A percentile compares a stretch with the other conserved stretches of the same genome.
phyloP scores from a whole-genome alignment of 495 filamentous ascomycete species.

The Letharia lupina region DNA sequence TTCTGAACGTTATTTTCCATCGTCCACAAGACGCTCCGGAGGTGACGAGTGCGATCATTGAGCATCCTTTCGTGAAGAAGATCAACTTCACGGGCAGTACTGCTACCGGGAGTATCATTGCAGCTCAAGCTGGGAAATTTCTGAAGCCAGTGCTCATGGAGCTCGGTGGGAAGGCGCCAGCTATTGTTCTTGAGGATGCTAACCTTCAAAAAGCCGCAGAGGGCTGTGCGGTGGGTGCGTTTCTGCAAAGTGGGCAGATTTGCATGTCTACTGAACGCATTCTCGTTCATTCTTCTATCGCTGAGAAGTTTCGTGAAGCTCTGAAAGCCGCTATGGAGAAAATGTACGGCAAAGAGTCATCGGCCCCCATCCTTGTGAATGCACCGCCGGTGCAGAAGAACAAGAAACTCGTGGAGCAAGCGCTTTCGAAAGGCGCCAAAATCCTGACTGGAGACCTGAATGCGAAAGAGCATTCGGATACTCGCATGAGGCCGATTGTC shows the following conservation, averaged over 20 bases:
- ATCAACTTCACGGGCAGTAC: constrained; percentile 57
- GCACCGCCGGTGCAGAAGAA: constrained; percentile 55
- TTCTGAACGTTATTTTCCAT: constrained; percentile 49
- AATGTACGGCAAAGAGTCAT: constrained; percentile 40
- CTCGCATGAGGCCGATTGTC: constrained; percentile 62
- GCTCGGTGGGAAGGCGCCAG: constrained; percentile 53
- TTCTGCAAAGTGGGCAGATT: constrained; percentile 65
- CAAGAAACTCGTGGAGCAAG: constrained; percentile 56
- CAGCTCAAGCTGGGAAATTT: constrained; percentile 44
- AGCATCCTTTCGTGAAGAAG: constrained; percentile 49
- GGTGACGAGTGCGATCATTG: constrained; percentile 49
- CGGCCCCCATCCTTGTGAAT: constrained; percentile 55
- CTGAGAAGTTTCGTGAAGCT: constrained; percentile 47
- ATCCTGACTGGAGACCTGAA: constrained; percentile 52
- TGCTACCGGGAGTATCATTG: constrained; percentile 47
- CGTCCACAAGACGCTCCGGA: constrained; percentile 43
- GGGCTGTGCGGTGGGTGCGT: constrained; percentile 43
- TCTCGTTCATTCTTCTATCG: constrained; percentile 64
- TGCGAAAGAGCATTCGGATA: constrained; percentile 35
- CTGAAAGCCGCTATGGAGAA: constrained; percentile 42
- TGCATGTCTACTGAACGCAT: constrained; percentile 92
- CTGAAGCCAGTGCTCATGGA: constrained; percentile 56
- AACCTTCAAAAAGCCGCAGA: constrained; percentile 48
- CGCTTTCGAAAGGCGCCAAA: constrained; percentile 59
- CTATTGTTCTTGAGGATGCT: constrained; percentile 52